Evolutionary conservation across 202 grass and related monocot species (phyloP).

Genomic region (Saccharum hybrid): DNA sequence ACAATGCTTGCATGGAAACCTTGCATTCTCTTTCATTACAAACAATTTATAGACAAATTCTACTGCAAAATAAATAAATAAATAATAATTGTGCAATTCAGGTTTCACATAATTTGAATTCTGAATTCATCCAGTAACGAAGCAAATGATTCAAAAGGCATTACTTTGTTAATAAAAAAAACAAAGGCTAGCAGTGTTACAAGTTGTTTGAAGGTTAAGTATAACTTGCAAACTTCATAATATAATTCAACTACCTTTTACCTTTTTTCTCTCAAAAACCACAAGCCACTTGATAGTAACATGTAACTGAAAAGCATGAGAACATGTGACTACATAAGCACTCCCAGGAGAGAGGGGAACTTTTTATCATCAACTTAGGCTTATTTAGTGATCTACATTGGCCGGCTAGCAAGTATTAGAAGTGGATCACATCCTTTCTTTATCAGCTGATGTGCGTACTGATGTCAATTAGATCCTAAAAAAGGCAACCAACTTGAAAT

Average conservation of each 20-base stretch:
- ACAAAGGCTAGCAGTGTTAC: not conserved
- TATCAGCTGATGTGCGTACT: slow-evolving; percentile 37
- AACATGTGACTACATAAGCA: slow-evolving; percentile 46
- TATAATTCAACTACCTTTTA: slow-evolving; percentile 9
- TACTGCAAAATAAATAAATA: not conserved
- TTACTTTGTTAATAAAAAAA: not conserved
- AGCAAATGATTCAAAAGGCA: not conserved
- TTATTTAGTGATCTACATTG: slow-evolving; percentile 30
- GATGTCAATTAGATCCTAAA: slow-evolving; percentile 22
- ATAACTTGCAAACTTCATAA: slow-evolving; percentile 6
- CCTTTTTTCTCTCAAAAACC: slow-evolving; percentile 14
- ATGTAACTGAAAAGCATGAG: slow-evolving; percentile 55
- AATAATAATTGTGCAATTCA: not conserved
- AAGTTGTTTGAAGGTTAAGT: slow-evolving; percentile 5
- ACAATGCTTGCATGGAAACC: slow-evolving; percentile 11
- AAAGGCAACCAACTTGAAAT: slow-evolving; percentile 14
- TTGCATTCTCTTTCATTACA: slow-evolving; percentile 25
- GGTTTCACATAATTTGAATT: slow-evolving; percentile 23
- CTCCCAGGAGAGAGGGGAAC: slow-evolving; percentile 36
- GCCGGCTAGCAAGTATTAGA: slow-evolving; percentile 20
- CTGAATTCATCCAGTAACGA: not conserved
- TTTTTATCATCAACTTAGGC: slow-evolving; percentile 25
- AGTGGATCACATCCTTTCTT: slow-evolving; percentile 25
- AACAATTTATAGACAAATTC: slow-evolving; percentile 17
- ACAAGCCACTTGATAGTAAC: slow-evolving; percentile 44